Percentiles rank a stretch among this genome's conserved stretches.
Evolutionary conservation across 2,329 filamentous ascomycete species (phyloP).

Genomic region (Lecanoromycetidae sp.): DNA sequence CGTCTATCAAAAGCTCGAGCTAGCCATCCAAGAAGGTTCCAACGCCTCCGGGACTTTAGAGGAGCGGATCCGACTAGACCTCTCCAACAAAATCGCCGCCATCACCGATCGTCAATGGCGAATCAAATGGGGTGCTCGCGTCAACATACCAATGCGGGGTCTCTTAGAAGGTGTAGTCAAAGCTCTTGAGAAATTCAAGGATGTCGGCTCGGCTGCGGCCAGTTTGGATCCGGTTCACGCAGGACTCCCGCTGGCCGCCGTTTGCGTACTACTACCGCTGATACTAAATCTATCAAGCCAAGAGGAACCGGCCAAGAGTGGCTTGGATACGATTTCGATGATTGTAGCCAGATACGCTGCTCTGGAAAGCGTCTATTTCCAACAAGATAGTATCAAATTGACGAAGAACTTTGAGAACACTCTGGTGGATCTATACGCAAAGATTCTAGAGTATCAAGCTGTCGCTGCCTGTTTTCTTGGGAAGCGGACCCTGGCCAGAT

Average conservation of each 20-base stretch:
- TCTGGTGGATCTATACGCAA: background rate
- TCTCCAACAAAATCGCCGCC: too few species aligned
- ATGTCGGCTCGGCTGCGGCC: background rate
- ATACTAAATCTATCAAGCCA: background rate
- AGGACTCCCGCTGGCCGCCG: background rate
- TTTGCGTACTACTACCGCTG: background rate
- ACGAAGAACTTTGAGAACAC: background rate
- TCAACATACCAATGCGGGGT: too few species aligned
- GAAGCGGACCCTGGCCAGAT: background rate
- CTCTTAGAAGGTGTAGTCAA: too few species aligned
- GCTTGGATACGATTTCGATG: background rate
- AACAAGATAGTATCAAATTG: background rate
- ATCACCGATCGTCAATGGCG: too few species aligned
- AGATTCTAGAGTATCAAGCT: background rate
- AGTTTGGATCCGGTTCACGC: background rate
- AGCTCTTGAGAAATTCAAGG: background rate
- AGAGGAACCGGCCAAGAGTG: background rate
- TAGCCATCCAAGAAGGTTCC: too few species aligned
- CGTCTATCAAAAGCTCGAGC: too few species aligned
- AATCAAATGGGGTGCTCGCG: too few species aligned
- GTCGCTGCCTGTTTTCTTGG: background rate
- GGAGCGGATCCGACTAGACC: too few species aligned
- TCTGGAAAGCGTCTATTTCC: background rate
- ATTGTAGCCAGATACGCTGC: background rate
- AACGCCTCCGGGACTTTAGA: too few species aligned